Evolutionary conservation across 192 early-diverging fungal species (phyloP), one percentile per base, ranked within the genome.

Genomic region (Coemansia sp.): DNA sequence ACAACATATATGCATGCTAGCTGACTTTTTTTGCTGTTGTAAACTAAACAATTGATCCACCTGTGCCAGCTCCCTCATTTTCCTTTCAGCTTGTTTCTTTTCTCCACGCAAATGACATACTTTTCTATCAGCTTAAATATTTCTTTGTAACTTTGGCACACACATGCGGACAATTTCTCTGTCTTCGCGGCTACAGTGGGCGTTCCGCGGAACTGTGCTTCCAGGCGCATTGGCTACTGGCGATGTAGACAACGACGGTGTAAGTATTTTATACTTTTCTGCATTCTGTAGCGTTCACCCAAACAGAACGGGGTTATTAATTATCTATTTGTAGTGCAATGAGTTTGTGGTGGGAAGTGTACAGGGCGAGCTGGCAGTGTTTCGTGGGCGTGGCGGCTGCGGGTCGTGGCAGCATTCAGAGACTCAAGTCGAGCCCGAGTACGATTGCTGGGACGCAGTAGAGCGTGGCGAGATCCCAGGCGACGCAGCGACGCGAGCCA

Each of bases 321-420:
- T 27, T 27, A 5, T 6, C 3, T 5, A 6, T 41, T 41, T 41
- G 39, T 81, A 81, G 78, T 81, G 78, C 59, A 82, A 82, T 8
- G 80, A 82, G 65, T 82, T 82, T 70, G 74, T 82, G 17, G 80
- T 82, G 41, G 80, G 80, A 3, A 82, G 71, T 43, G 74, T 76
- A 3, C 74, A 82, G 62, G 80, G 80, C 19, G 74, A 82, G 50
- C 65, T 82, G 71, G 80, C 80, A 10, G 71, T 82, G 17, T 82
- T 82, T 48, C 69, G 80, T 3, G 80, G 80, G 6, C 74, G 74
- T 21, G 80, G 80, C 6, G 80, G 80, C 38, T 76, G 80, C 50
- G 80, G 80, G 17, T 56, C 69, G 11, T 81, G 78, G 78, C 62
- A 56, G 48, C 35, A 68, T 38, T 81, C 78, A 12, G 78, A 81